Evolutionary conservation across 2,329 filamentous ascomycete species (phyloP).

Genomic region (Beauveria australis): DNA sequence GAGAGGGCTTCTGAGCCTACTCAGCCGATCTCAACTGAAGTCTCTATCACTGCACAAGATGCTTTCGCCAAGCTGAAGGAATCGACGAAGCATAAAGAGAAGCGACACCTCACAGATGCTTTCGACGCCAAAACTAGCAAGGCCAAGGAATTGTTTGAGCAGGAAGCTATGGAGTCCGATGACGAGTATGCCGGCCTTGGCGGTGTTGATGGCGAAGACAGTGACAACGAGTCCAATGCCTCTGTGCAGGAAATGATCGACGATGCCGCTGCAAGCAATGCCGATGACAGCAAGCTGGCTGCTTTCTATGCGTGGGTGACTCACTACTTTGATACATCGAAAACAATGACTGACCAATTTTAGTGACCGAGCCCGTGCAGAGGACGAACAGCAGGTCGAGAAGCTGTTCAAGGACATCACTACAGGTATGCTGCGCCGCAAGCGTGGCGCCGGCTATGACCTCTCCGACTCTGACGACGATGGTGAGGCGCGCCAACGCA

Average conservation of each 20-base stretch:
- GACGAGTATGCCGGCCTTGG: slow-evolving; percentile 95
- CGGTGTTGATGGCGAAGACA: slow-evolving; percentile 81
- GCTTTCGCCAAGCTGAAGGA: slow-evolving; percentile 68
- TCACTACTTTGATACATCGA: background rate
- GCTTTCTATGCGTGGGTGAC: slow-evolving; percentile 79
- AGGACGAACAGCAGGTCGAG: slow-evolving; percentile 80
- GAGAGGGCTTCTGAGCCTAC: slow-evolving; percentile 15
- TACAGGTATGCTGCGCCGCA: slow-evolving; percentile 76
- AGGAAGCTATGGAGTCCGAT: slow-evolving; percentile 94
- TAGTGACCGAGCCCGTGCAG: slow-evolving; percentile 69
- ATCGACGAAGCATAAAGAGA: slow-evolving; percentile 48
- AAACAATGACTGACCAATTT: slow-evolving; percentile 11
- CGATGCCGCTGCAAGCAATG: slow-evolving; percentile 68
- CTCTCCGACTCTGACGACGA: slow-evolving; percentile 89
- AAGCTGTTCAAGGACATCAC: slow-evolving; percentile 91
- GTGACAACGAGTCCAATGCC: slow-evolving; percentile 61
- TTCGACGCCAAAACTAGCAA: slow-evolving; percentile 84
- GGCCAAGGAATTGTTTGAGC: slow-evolving; percentile 79
- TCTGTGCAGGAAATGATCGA: slow-evolving; percentile 84
- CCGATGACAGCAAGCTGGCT: slow-evolving; percentile 72
- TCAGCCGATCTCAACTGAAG: background rate
- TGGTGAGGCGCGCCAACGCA: slow-evolving; percentile 64
- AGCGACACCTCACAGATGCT: slow-evolving; percentile 39
- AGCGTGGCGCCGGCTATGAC: slow-evolving; percentile 73
- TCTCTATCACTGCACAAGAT: background rate